Conservation (phyloP, 1,139 yeast species). For the Candida neerlandica region DNA sequence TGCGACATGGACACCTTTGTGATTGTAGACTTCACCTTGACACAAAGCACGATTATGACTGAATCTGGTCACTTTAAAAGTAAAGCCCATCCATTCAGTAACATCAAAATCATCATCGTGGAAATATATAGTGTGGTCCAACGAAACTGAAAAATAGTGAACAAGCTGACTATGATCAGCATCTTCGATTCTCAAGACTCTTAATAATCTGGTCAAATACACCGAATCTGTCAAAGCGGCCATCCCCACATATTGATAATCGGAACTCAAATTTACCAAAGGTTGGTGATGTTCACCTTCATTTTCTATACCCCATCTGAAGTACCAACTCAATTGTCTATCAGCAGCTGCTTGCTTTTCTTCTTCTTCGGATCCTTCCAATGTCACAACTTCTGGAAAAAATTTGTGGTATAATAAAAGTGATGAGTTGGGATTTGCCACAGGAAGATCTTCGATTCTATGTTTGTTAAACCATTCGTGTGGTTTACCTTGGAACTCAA, state of each 20-base stretch:
- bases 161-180: slow-evolving; percentile 29
- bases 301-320: slow-evolving; percentile 31
- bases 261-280: slow-evolving; percentile 12
- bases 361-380: slow-evolving; percentile 26
- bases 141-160: slow-evolving; percentile 51
- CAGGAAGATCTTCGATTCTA: slow-evolving; percentile 20
- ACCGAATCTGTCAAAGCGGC: slow-evolving; percentile 65
- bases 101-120: slow-evolving; percentile 57
- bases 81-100: slow-evolving; percentile 56
- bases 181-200: slow-evolving; percentile 27
- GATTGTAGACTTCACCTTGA: slow-evolving; percentile 59
- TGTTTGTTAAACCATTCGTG: slow-evolving; percentile 29
- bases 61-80: slow-evolving; percentile 53
- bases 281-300: slow-evolving; percentile 17
- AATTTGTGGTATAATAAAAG: slow-evolving; percentile 33
- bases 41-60: slow-evolving; percentile 58
- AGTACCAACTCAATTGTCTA: slow-evolving; percentile 25
- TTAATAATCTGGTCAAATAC: slow-evolving; percentile 35
- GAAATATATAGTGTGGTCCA: slow-evolving; percentile 72
- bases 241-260: slow-evolving; percentile 58
- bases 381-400: slow-evolving; percentile 39
- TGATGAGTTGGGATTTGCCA: slow-evolving; percentile 19
- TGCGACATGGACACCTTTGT: slow-evolving; percentile 58
- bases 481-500: slow-evolving; percentile 38
- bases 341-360: slow-evolving; percentile 30